Conservation (phyloP, 805 yeast genomes). For the Kodamaea restingae region DNA sequence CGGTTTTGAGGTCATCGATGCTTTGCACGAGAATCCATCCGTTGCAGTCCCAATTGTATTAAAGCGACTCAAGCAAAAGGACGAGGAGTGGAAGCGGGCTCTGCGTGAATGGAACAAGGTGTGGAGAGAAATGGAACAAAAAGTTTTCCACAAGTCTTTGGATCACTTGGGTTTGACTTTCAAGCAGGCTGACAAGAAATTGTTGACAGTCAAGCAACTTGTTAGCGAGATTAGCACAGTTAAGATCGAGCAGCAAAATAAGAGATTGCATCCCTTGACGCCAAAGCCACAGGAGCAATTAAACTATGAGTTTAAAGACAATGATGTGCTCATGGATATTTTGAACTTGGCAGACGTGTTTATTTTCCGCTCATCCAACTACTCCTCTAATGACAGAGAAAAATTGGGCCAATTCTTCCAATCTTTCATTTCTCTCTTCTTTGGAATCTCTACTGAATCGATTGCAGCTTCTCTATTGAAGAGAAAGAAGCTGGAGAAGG, state of each 20-base stretch:
- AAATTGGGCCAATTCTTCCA: slow-evolving; percentile 67
- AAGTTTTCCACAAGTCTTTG: slow-evolving; percentile 85
- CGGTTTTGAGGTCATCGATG: slow-evolving; percentile 94
- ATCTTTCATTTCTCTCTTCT: slow-evolving; percentile 68
- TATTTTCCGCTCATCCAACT: slow-evolving; percentile 66
- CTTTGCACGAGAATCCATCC: slow-evolving; percentile 91
- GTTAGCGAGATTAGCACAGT: slow-evolving; percentile 90
- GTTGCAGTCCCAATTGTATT: slow-evolving; percentile 92
- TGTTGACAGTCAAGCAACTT: slow-evolving; percentile 83
- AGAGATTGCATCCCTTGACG: slow-evolving; percentile 78
- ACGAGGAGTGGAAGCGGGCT: slow-evolving; percentile 97
- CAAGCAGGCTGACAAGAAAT: slow-evolving; percentile 93
- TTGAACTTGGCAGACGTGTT: slow-evolving; percentile 62
- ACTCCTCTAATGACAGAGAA: slow-evolving; percentile 78
- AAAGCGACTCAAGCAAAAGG: slow-evolving; percentile 91
- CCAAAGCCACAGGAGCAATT: slow-evolving; percentile 80
- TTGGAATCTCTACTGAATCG: slow-evolving; percentile 50
- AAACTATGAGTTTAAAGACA: slow-evolving; percentile 60
- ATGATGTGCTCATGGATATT: slow-evolving; percentile 69
- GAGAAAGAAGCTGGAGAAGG: slow-evolving; percentile 15
- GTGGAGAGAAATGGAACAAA: slow-evolving; percentile 98
- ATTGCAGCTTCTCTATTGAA: slow-evolving; percentile 39
- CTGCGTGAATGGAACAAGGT: slow-evolving; percentile 98
- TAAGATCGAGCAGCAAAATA: slow-evolving; percentile 85
- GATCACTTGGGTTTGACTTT: slow-evolving; percentile 95